phyloP scores from a whole-genome alignment of 441 rosid species.

The Cnidoscolus chayamansa region DNA sequence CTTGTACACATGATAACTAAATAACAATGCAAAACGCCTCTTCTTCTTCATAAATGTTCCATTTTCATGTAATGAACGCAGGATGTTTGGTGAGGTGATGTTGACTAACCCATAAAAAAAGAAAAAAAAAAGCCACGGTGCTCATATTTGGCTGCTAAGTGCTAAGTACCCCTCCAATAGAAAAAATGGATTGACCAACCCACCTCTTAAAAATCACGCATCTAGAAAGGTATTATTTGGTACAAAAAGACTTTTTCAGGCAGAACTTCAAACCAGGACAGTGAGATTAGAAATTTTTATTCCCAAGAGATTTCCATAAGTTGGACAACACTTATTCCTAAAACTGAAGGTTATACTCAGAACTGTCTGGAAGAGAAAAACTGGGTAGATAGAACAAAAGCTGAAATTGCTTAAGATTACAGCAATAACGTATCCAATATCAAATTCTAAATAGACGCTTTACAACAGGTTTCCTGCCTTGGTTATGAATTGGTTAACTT shows the following conservation, averaged over 20 bases:
- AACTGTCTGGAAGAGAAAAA: background rate
- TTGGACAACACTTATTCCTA: conserved; percentile 7
- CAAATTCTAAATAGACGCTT: background rate
- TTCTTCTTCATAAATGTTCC: background rate
- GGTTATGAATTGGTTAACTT: background rate
- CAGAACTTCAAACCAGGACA: background rate
- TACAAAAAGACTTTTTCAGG: too few species aligned
- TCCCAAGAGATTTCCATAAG: background rate
- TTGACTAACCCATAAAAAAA: too few species aligned
- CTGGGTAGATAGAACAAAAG: background rate
- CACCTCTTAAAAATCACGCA: too few species aligned
- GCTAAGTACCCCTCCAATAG: too few species aligned
- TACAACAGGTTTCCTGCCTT: background rate
- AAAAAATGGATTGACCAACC: too few species aligned
- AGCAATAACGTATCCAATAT: background rate
- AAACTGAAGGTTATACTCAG: background rate
- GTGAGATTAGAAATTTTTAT: background rate
- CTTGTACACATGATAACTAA: background rate
- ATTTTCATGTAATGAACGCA: too few species aligned
- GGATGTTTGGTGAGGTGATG: too few species aligned
- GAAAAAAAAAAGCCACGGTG: too few species aligned
- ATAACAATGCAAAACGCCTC: background rate
- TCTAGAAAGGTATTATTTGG: too few species aligned
- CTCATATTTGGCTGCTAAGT: too few species aligned
- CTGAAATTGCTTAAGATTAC: background rate